Conservation (phyloP, 2,329 filamentous ascomycete genomes). For the Penicillium sp. region DNA sequence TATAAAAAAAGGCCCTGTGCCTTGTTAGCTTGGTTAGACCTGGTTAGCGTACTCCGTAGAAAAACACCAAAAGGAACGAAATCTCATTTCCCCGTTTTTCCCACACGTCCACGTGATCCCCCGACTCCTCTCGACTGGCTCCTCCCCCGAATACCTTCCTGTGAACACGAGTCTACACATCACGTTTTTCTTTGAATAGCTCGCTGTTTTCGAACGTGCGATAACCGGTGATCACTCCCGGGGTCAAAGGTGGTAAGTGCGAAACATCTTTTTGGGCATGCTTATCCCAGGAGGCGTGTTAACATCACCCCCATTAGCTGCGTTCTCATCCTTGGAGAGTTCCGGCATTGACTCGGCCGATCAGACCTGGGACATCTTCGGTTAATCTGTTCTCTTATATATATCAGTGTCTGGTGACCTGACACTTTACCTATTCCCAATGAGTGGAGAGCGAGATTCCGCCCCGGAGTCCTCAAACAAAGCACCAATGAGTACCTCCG, state of each 20-base stretch:
- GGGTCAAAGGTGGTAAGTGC: constrained; percentile 16
- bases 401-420: constrained; percentile 11
- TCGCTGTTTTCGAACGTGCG: constrained; percentile 7
- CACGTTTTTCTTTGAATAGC: constrained; percentile 11
- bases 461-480: constrained; percentile 31
- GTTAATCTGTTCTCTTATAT: constrained; percentile 8
- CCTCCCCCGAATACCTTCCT: constrained; percentile 7
- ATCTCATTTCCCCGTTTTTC: constrained; percentile 8
- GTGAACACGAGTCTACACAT: background rate
- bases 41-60: constrained; percentile 12
- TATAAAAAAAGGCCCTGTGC: constrained; percentile 6
- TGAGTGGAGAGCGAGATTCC: constrained; percentile 35
- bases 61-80: constrained; percentile 5
- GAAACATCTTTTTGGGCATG: background rate
- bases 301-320: constrained; percentile 14
- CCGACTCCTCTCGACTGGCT: constrained; percentile 21
- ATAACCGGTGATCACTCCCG: constrained; percentile 11
- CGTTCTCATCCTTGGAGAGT: constrained; percentile 11
- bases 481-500: constrained; percentile 33
- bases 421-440: constrained; percentile 27
- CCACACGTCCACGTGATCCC: constrained; percentile 20
- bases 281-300: constrained; percentile 17
- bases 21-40: constrained; percentile 4
- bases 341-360: constrained; percentile 10
- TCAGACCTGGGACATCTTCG: constrained; percentile 7